These are phyloP conservation scores for Fusarium falciforme DNA, from an alignment of 2,329 filamentous ascomycete species.

Conservation along the genomic window DNA sequence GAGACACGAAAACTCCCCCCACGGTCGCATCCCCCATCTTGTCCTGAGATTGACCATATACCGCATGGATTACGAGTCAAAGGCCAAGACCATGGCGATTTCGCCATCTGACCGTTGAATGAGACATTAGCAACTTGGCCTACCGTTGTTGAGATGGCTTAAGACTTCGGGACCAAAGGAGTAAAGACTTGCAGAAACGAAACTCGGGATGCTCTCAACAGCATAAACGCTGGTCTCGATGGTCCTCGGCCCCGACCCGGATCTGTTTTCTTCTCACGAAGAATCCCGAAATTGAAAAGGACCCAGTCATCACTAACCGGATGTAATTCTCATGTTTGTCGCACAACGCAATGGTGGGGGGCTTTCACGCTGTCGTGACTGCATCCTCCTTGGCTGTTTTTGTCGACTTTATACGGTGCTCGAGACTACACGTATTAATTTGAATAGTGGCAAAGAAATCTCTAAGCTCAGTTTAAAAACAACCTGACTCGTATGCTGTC, in stretches of 20 bases:
- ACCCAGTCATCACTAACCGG: background rate
- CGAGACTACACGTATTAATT: background rate
- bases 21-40: background rate
- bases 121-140: background rate
- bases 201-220: background rate
- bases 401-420: background rate
- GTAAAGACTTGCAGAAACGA: background rate
- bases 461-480: slow-evolving; percentile 4
- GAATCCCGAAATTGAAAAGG: background rate
- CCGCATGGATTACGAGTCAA: background rate
- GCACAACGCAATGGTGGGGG: background rate
- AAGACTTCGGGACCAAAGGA: background rate
- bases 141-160: background rate
- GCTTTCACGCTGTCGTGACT: slow-evolving; percentile 15
- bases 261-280: background rate
- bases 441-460: too few relatives aligned
- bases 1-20: background rate
- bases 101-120: background rate
- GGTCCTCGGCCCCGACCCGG: background rate
- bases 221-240: background rate
- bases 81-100: background rate
- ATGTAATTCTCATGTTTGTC: background rate
- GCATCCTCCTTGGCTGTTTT: slow-evolving; percentile 6
- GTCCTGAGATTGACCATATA: background rate
- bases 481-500: background rate